phyloP scores from a whole-genome alignment of 2,329 filamentous ascomycete species.

The Fusarium setosum region DNA sequence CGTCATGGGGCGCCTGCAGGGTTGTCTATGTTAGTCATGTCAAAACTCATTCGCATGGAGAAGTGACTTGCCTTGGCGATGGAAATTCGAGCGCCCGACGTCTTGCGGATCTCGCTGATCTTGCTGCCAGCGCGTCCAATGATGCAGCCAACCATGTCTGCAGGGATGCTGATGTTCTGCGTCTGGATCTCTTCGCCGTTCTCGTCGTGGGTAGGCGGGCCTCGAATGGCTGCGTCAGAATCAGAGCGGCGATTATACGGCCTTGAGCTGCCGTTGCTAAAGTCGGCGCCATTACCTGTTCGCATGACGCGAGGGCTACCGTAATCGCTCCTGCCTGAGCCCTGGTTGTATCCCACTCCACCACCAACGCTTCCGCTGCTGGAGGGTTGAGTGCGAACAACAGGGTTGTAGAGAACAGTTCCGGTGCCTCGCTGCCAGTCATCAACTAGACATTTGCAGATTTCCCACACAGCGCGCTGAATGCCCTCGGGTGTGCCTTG shows the following conservation, averaged over 20 bases:
- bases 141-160: constrained; percentile 99
- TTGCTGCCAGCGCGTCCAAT: constrained; percentile 95
- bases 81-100: constrained; percentile 94
- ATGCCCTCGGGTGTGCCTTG: constrained; percentile 96
- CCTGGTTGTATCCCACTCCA: constrained; percentile 50
- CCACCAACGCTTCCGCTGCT: constrained; percentile 57
- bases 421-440: constrained; percentile 98
- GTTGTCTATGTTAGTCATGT: constrained; percentile 8
- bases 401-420: constrained; percentile 97
- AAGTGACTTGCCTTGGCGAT: constrained; percentile 80
- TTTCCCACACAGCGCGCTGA: constrained; percentile 97
- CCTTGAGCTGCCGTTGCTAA: constrained; percentile 80
- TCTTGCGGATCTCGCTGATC: constrained; percentile 98
- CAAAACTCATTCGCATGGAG: not conserved
- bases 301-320: constrained; percentile 83
- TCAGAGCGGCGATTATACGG: constrained; percentile 83
- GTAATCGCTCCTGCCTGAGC: constrained; percentile 64
- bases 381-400: constrained; percentile 82
- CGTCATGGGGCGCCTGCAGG: constrained; percentile 84
- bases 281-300: constrained; percentile 97
- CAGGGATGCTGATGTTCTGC: constrained; percentile 99
- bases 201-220: constrained; percentile 89
- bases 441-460: constrained; percentile 97
- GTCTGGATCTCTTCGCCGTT: constrained; percentile 98
- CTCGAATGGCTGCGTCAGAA: constrained; percentile 82